These are phyloP conservation scores for Penicilliopsis zonata DNA, from an alignment of 495 filamentous ascomycete genomes.

Conservation along the genomic window DNA sequence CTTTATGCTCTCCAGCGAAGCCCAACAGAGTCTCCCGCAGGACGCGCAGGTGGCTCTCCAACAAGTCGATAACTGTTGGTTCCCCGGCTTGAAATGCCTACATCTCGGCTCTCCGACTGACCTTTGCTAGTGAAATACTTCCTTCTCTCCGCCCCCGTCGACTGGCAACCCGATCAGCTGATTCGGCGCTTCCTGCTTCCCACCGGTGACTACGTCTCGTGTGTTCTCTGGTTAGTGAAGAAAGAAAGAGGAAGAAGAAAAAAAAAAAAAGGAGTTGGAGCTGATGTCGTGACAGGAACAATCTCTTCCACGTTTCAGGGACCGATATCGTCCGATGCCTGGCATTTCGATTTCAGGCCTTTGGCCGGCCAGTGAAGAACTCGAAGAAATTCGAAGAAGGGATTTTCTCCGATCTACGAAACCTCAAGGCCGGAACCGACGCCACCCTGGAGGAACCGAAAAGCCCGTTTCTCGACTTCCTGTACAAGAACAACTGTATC, in stretches of 20 bases:
- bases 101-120: slow-evolving; percentile 3
- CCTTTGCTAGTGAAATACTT: slow-evolving; percentile 90
- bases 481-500: slow-evolving; percentile 99
- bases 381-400: slow-evolving; percentile 99
- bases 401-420: slow-evolving; percentile 97
- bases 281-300: slow-evolving; percentile 52
- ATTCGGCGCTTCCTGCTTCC: slow-evolving; percentile 91
- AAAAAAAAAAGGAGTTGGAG: slow-evolving; percentile 2
- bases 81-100: background rate
- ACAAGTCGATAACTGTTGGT: slow-evolving; percentile 95
- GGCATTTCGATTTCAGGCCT: slow-evolving; percentile 96
- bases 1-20: slow-evolving; percentile 93
- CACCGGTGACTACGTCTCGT: slow-evolving; percentile 97
- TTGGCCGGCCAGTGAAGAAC: slow-evolving; percentile 96
- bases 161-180: slow-evolving; percentile 94
- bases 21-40: slow-evolving; percentile 88
- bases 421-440: slow-evolving; percentile 95
- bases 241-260: background rate
- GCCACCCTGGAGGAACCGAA: slow-evolving; percentile 98
- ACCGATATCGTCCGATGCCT: slow-evolving; percentile 98
- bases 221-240: slow-evolving; percentile 79
- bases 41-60: slow-evolving; percentile 96
- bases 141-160: slow-evolving; percentile 94
- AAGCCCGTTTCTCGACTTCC: slow-evolving; percentile 93
- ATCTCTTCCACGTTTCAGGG: slow-evolving; percentile 97